phyloP scores from a whole-genome alignment of 2,329 filamentous ascomycete genomes.

The Fusarium virguliforme region DNA sequence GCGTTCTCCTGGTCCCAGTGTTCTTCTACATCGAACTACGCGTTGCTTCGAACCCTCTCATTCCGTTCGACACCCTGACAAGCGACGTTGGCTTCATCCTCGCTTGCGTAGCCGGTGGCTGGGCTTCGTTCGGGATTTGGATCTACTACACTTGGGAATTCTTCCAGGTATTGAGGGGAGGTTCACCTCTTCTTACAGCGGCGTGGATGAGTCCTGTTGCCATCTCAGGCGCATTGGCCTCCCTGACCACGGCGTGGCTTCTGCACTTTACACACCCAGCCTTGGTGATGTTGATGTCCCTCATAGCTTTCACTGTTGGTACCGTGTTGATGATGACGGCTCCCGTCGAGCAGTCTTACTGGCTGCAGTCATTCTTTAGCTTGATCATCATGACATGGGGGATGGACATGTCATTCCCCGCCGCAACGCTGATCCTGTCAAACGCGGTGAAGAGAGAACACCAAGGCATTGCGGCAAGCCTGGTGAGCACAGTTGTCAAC shows the following conservation, averaged over 20 bases:
- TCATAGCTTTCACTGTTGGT: slow-evolving; percentile 62
- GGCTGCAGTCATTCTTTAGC: slow-evolving; percentile 74
- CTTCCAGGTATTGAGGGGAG: slow-evolving; percentile 61
- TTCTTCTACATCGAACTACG: slow-evolving; percentile 73
- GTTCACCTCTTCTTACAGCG: slow-evolving; percentile 61
- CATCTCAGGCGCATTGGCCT: slow-evolving; percentile 62
- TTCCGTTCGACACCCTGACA: slow-evolving; percentile 68
- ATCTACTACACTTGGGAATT: slow-evolving; percentile 68
- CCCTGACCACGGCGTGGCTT: slow-evolving; percentile 62
- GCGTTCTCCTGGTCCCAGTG: slow-evolving; percentile 66
- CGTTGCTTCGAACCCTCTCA: slow-evolving; percentile 65
- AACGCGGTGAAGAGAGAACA: slow-evolving; percentile 65
- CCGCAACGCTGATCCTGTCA: slow-evolving; percentile 73
- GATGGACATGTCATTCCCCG: slow-evolving; percentile 77
- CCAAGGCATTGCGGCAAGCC: slow-evolving; percentile 65
- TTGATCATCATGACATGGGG: slow-evolving; percentile 73
- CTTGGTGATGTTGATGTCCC: slow-evolving; percentile 62
- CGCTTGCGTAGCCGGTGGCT: slow-evolving; percentile 68
- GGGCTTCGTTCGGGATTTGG: slow-evolving; percentile 70
- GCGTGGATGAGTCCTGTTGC: slow-evolving; percentile 64
- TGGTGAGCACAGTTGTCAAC: slow-evolving; percentile 78
- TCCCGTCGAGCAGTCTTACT: slow-evolving; percentile 73
- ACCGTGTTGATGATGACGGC: slow-evolving; percentile 63
- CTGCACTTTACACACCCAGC: slow-evolving; percentile 55
- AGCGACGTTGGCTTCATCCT: slow-evolving; percentile 70